Base-by-base conservation (phyloP, 768 basidiomycete genomes). In the Sistotremastrum niveocremeum region DNA sequence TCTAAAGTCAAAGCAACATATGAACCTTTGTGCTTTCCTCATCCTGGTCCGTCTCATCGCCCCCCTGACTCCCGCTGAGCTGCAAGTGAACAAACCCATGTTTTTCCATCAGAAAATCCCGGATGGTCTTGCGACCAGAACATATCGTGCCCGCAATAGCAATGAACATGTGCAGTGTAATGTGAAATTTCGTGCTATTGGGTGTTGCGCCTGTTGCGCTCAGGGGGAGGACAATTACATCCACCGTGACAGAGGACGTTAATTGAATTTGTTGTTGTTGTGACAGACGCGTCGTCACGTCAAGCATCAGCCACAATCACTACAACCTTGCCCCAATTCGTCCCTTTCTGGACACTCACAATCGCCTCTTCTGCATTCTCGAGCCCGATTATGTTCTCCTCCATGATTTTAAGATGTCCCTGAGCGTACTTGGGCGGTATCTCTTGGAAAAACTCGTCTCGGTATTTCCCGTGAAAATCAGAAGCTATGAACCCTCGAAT, bases 81-180 rank as follows among this genome's bases (percentile, higher is more conserved):
- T 20, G 20, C 20, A 20, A 32, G 12, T 46, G 38, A 51, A 39
- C 4, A 45, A 43, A n/a, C 39, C 32, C 41, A 60, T 59, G 7
- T 50, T 52, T 31, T 48, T 51, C 2, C 37, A 37, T 29, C 34
- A 34, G 40, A 60, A 47, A 45, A 57, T 57, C 3, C 51, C 41
- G 34, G 10, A 65, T 64, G 7, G 75, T 69, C 55, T 79, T 80
- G 6, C 82, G 20, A 20, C 54, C 82, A 28, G 82, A 72, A 48
- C 62, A 70, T 8, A 66, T 69, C 0, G 81, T 75, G 39, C 81
- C 82, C 42, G 81, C 64, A 42, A 84, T 72, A 30, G 79, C 74
- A 52, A 84, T 69, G 60, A 84, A 75, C 81, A 84, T 84, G 47
- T 20, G 20, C 20, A 20, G 20, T 20, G 20, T 20, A 20, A 11